Base-by-base conservation (phyloP, 148 eudicot genomes). In the Rhododendron ferrugineum region DNA sequence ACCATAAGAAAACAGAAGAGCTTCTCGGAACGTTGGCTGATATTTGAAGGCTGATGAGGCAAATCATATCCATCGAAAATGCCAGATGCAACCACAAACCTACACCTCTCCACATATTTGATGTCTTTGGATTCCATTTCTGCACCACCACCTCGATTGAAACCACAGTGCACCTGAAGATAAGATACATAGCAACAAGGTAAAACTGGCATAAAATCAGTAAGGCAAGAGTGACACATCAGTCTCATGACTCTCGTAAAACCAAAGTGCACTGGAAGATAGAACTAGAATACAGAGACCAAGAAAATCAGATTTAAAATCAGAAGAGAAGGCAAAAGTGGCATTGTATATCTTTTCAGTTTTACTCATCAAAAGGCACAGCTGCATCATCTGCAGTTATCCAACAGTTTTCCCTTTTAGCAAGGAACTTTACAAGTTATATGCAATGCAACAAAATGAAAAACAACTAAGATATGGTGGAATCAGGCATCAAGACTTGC, bases 1-100 rank as follows among this genome's bases (percentile, higher is more conserved):
- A 95, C 96, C 99, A 96, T 96, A 82, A 96, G 94, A 84, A 96
- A 96, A 88, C 99, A 96, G 85, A 95, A 96, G 72, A 95, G 93
- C 89, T 91, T 92, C 78, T 88, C 83, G 54, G 99, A 96, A n/a
- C 93, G 93, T 87, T 83, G 32, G 82, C 96, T 95, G 72, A 95
- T 88, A 87, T 94, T 93, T 73, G 98, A 90, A 70, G 98, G 99
- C 89, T 96, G 99, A 87, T 94, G 97, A 80, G 99, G 98, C n/a
- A 89, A 86, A 87, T 96, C 99, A 87, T 96, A 96, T 86, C 96
- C 99, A 92, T 96, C 98, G 88, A 96, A 96, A 80, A 96, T 94
- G 30, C 99, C 99, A 74, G 99, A 94, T 80, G 99, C 98, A 86
- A 37, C 6, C 6, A 37, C 42, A 37, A 37, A 37, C 42, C 42